Evolutionary conservation across 495 filamentous ascomycete genomes (phyloP).

Genomic region (Paragyromitra xinjiangensis): DNA sequence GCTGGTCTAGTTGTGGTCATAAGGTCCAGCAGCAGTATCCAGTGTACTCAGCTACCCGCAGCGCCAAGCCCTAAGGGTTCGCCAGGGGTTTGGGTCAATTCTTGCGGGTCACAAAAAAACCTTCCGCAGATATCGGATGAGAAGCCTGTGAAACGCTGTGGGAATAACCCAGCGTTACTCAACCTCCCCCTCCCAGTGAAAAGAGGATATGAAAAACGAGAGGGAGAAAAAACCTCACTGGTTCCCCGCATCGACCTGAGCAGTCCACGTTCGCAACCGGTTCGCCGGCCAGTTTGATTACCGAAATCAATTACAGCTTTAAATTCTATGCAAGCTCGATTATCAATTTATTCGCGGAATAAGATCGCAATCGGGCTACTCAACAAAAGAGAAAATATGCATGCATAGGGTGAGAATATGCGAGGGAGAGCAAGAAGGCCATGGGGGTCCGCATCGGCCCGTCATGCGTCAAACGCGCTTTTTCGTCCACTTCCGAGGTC

Average conservation of each 20-base stretch:
- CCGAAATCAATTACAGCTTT: slow-evolving; percentile 43
- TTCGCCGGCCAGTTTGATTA: slow-evolving; percentile 33
- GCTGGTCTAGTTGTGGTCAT: slow-evolving; percentile 34
- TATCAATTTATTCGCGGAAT: slow-evolving; percentile 9
- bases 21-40: slow-evolving; percentile 30
- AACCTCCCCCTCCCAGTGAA: neutral
- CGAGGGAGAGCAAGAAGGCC: neutral
- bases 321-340: slow-evolving; percentile 14
- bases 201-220: neutral
- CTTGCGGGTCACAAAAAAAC: neutral
- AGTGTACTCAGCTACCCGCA: slow-evolving; percentile 23
- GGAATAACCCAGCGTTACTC: slow-evolving; percentile 1
- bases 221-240: slow-evolving; percentile 3
- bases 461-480: slow-evolving; percentile 36
- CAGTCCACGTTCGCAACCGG: slow-evolving; percentile 2
- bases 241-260: neutral
- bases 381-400: slow-evolving; percentile 19
- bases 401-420: slow-evolving; percentile 10
- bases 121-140: slow-evolving; percentile 31
- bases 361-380: slow-evolving; percentile 32
- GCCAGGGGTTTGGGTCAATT: slow-evolving; percentile 16
- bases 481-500: slow-evolving; percentile 24
- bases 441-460: slow-evolving; percentile 42
- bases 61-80: slow-evolving; percentile 30
- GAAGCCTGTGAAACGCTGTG: neutral